A percentile compares a stretch with the other conserved stretches of the same genome.
Conservation (phyloP, 257 asterid genomes). For the Salvia splendens region DNA sequence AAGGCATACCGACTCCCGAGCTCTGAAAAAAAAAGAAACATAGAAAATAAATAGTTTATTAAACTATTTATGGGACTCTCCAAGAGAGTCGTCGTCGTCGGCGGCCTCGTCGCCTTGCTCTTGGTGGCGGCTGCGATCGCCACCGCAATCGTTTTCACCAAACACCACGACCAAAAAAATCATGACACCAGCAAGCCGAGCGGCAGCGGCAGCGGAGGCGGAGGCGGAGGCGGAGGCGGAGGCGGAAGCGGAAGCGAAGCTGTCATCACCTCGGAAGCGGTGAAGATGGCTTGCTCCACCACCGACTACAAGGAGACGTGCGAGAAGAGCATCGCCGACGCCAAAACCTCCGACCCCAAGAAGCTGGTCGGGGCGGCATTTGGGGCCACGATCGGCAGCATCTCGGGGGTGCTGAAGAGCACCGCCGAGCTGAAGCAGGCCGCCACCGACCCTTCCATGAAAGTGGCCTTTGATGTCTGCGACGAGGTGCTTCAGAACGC, state of each 20-base stretch:
- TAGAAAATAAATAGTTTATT: background rate
- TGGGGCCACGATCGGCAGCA: slow-evolving; percentile 33
- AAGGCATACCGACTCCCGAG: background rate
- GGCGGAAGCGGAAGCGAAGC: background rate
- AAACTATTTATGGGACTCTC: slow-evolving; percentile 17
- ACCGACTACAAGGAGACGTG: slow-evolving; percentile 63
- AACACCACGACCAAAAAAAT: too few species aligned
- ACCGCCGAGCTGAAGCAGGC: slow-evolving; percentile 47
- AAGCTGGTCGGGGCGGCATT: slow-evolving; percentile 56
- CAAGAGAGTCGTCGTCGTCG: slow-evolving; percentile 41
- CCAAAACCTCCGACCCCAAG: slow-evolving; percentile 56
- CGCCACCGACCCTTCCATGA: slow-evolving; percentile 49
- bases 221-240: background rate
- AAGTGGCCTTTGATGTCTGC: slow-evolving; percentile 53
- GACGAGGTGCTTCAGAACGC: slow-evolving; percentile 48
- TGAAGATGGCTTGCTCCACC: slow-evolving; percentile 48
- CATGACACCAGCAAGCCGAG: too few species aligned
- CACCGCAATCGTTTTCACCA: slow-evolving; percentile 17
- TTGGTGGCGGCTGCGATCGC: slow-evolving; percentile 57
- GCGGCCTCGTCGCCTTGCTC: slow-evolving; percentile 52
- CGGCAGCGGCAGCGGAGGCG: background rate
- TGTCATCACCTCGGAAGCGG: slow-evolving; percentile 37
- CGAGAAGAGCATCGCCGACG: slow-evolving; percentile 45
- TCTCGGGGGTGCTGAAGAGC: slow-evolving; percentile 39
- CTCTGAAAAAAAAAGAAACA: slow-evolving; percentile 14